phyloP scores from a whole-genome alignment of 2,329 filamentous ascomycete genomes.

The Fusarium caatingaense region DNA sequence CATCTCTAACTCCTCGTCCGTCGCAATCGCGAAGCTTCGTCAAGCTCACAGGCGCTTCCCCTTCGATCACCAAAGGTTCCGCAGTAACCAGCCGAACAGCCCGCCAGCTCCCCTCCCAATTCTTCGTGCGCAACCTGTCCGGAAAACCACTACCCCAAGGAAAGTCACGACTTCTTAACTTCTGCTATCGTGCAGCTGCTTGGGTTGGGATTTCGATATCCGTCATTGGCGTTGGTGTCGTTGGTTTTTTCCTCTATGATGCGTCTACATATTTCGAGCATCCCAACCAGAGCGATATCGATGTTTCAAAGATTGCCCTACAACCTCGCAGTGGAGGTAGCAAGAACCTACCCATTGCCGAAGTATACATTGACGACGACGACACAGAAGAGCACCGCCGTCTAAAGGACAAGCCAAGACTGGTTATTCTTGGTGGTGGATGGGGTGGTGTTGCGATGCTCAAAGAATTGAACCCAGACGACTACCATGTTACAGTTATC shows the following conservation, averaged over 20 bases:
- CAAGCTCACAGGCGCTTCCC: constrained; percentile 37
- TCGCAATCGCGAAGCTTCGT: constrained; percentile 36
- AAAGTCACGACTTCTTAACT: constrained; percentile 63
- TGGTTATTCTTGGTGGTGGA: constrained; percentile 92
- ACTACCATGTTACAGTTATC: constrained; percentile 96
- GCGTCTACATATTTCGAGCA: constrained; percentile 87
- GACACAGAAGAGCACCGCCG: constrained; percentile 76
- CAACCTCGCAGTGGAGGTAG: constrained; percentile 85
- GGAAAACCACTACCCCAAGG: constrained; percentile 64
- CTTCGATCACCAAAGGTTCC: constrained; percentile 20
- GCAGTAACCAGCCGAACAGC: constrained; percentile 7
- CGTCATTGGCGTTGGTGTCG: constrained; percentile 74
- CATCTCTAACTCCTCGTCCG: constrained; percentile 26
- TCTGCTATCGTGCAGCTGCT: constrained; percentile 74
- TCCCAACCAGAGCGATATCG: constrained; percentile 74
- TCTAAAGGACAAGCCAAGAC: constrained; percentile 87
- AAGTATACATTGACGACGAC: constrained; percentile 89
- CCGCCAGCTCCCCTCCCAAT: constrained; percentile 38
- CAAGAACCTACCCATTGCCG: constrained; percentile 93
- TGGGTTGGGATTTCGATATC: constrained; percentile 77
- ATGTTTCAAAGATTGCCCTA: constrained; percentile 86
- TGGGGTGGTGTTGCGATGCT: constrained; percentile 95
- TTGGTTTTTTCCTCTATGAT: constrained; percentile 94
- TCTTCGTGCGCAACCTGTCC: constrained; percentile 58
- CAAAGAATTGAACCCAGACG: constrained; percentile 88